Percentiles rank a stretch among this genome's conserved stretches.
phyloP scores from a whole-genome alignment of 2,329 filamentous ascomycete species.

The Ascosphaera acerosa region DNA sequence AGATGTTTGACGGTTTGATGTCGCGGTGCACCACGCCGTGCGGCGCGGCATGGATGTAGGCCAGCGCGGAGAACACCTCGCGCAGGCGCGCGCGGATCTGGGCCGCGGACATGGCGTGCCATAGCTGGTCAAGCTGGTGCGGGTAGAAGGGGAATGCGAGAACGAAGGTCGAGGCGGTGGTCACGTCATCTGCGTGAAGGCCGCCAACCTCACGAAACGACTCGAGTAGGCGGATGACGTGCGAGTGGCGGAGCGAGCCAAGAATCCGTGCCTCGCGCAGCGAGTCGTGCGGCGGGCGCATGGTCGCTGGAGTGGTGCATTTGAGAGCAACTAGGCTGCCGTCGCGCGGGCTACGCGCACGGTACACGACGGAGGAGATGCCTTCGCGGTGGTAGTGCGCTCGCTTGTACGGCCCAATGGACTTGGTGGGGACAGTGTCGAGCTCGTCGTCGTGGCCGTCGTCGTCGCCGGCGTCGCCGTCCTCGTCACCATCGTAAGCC shows the following conservation, averaged over 20 bases:
- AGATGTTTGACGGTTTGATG: constrained; percentile 74
- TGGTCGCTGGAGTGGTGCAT: constrained; percentile 48
- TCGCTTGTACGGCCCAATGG: constrained; percentile 30
- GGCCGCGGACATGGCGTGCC: constrained; percentile 23
- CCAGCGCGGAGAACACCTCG: constrained; percentile 46
- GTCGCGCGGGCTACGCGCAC: constrained; percentile 25
- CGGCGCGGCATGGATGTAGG: constrained; percentile 41
- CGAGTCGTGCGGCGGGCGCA: constrained; percentile 61
- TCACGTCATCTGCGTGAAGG: too few species aligned
- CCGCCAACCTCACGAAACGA: constrained; percentile 45
- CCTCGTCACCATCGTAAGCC: too few species aligned
- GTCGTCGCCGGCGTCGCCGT: too few species aligned
- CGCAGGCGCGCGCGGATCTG: constrained; percentile 28
- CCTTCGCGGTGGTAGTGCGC: constrained; percentile 37
- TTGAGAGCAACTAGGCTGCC: constrained; percentile 45
- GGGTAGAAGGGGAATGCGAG: constrained; percentile 70
- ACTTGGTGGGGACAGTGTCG: constrained; percentile 11
- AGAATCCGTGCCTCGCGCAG: constrained; percentile 57
- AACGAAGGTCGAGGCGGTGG: too few species aligned
- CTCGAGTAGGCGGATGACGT: constrained; percentile 42
- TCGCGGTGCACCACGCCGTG: constrained; percentile 85
- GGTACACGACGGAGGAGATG: constrained; percentile 63
- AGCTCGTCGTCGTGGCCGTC: too few species aligned
- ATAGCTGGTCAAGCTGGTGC: constrained; percentile 41
- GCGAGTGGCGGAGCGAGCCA: constrained; percentile 27